Evolutionary conservation across 2,329 filamentous ascomycete genomes (phyloP).

Genomic region (Blumeria graminis): DNA sequence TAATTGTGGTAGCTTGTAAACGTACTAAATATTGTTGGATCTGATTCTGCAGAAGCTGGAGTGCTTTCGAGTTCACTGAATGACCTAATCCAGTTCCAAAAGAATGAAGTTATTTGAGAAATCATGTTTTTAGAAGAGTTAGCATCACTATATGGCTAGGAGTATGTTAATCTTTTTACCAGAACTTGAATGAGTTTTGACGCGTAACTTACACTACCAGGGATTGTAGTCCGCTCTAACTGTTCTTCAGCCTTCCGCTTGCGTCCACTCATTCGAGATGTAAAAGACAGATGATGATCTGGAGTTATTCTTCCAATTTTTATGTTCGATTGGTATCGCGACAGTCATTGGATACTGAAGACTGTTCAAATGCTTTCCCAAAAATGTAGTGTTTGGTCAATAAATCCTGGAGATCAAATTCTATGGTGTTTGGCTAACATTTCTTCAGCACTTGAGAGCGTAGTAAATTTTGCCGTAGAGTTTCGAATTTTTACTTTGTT

Average conservation of each 20-base stretch:
- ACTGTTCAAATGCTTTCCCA: no score
- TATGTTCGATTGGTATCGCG: no score
- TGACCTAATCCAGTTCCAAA: not conserved
- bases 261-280: not conserved
- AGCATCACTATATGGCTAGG: not conserved
- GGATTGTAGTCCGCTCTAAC: not conserved
- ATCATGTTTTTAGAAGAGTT: not conserved
- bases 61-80: not conserved
- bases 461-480: no score
- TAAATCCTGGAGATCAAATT: no score
- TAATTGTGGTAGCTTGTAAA: not conserved
- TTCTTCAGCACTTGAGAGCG: no score
- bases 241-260: not conserved
- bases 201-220: not conserved
- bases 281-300: not conserved
- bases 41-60: not conserved
- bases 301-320: no score
- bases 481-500: no score
- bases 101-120: not conserved
- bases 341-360: no score
- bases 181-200: not conserved
- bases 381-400: no score
- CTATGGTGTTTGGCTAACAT: no score
- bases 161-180: not conserved
- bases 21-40: not conserved